Base-by-base conservation (phyloP, 2,329 filamentous ascomycete species). In the Pseudogymnoascus sp. region DNA sequence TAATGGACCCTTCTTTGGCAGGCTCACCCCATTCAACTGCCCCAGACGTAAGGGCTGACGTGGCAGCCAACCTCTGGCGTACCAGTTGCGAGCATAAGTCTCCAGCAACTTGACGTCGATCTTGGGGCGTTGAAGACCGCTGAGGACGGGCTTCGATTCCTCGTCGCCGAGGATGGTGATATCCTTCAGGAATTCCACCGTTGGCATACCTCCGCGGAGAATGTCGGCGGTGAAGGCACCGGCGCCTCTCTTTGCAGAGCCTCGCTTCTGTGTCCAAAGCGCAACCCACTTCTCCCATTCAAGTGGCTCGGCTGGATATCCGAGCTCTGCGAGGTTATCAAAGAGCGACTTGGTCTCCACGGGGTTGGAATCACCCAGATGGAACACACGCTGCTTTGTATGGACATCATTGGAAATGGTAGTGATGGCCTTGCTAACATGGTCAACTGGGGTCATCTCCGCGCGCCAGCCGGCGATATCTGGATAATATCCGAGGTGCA, bases 401-500 rank as follows among this genome's bases (percentile, higher is more conserved):
- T 86, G 78, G 0, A 76, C 81, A 62, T 90, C 80, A 66, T 87
- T 85, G 39, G 86, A 81, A 18, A 92, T 80, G 16, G 87, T 84
- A 22, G 89, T 77, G 65, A 93, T 89, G 3, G 88, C 85, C 65
- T 85, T 85, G 74, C 86, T 89, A 62, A 92, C 88, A 68, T 90
- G 92, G 73, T 93, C 89, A 12, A 91, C 89, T 0, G 89, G 89
- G 0, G 89, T 92, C 89, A 92, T 92, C 74, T 93, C 89, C 1
- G 88, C 83, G 58, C 86, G 83, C 89, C 89, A 93, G 41, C 85
- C 85, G 58, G 87, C 80, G 3, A 92, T 85, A 60, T 89, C 80
- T 0, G 89, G 89, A 1, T 83, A 83, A 66, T 83, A 82, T 5
- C 88, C 88, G 3, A 92, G 78, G 59, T 88, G 85, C 37, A 92